A percentile compares a stretch with the other conserved stretches of the same genome.
Evolutionary conservation across 1,284 basidiomycete species (phyloP).

Genomic region (Trichosporon sp.): DNA sequence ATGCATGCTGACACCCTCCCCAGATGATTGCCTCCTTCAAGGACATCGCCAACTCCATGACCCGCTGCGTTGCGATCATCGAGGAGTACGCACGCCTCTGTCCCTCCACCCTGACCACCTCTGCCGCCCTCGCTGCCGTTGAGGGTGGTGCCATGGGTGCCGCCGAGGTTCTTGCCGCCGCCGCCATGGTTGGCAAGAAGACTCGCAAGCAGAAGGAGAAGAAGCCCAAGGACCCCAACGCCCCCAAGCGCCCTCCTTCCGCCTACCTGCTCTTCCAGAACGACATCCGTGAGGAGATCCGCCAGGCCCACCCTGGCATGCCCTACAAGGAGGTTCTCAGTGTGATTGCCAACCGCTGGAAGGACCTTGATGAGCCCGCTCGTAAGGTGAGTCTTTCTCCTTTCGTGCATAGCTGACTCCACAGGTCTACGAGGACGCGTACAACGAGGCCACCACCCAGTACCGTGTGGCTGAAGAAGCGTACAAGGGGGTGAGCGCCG

Average conservation of each 20-base stretch:
- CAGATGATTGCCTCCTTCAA: conserved; percentile 57
- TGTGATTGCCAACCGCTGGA: conserved; percentile 76
- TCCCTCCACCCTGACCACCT: conserved; percentile 40
- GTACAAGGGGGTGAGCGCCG: conserved; percentile 36
- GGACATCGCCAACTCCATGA: conserved; percentile 55
- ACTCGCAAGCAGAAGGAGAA: conserved; percentile 51
- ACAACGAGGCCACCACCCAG: conserved; percentile 34
- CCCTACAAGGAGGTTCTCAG: conserved; percentile 72
- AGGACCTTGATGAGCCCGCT: conserved; percentile 65
- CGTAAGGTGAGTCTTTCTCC: conserved; percentile 64
- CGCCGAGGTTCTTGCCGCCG: conserved; percentile 33
- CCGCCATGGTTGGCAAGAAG: conserved; percentile 37
- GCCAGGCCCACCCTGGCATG: conserved; percentile 65
- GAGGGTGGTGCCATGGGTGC: conserved; percentile 30
- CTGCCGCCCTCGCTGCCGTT: conserved; percentile 33
- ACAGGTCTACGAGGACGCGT: conserved; percentile 43
- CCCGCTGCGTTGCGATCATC: conserved; percentile 51
- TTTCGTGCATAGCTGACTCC: no score
- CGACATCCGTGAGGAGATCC: conserved; percentile 69
- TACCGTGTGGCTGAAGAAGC: conserved; percentile 40
- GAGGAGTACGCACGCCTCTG: conserved; percentile 53
- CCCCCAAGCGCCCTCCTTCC: conserved; percentile 89
- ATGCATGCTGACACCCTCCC: not conserved
- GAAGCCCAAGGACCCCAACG: conserved; percentile 79
- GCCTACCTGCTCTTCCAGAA: conserved; percentile 97